phyloP scores from a whole-genome alignment of 495 filamentous ascomycete species.

The Xylaria castorea region DNA sequence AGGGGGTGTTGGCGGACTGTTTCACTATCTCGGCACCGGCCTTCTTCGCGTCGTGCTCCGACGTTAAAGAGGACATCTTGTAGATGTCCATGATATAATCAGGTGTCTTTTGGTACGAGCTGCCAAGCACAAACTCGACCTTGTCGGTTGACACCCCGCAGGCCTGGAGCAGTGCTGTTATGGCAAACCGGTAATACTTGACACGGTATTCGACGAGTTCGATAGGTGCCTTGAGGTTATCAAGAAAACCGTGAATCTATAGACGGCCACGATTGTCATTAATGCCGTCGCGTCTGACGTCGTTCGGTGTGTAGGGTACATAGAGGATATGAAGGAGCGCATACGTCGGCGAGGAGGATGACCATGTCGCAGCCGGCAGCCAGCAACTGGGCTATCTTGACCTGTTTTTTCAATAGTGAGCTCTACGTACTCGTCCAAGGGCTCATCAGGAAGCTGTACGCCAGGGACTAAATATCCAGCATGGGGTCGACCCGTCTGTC shows the following conservation, averaged over 20 bases:
- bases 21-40: slow-evolving; percentile 94
- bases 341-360: slow-evolving; percentile 80
- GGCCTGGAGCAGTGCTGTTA: slow-evolving; percentile 70
- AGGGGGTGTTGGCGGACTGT: slow-evolving; percentile 74
- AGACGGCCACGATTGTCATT: neutral
- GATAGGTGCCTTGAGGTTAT: slow-evolving; percentile 83
- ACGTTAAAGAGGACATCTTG: slow-evolving; percentile 62
- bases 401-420: slow-evolving; percentile 29
- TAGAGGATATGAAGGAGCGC: neutral
- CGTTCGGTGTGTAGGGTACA: neutral
- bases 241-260: slow-evolving; percentile 70
- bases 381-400: slow-evolving; percentile 91
- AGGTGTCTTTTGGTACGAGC: slow-evolving; percentile 75
- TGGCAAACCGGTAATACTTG: slow-evolving; percentile 72
- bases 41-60: slow-evolving; percentile 77
- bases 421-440: neutral
- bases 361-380: slow-evolving; percentile 81
- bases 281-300: neutral
- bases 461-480: slow-evolving; percentile 84
- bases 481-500: slow-evolving; percentile 75
- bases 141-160: slow-evolving; percentile 78
- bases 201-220: slow-evolving; percentile 83
- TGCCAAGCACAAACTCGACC: slow-evolving; percentile 84
- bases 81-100: slow-evolving; percentile 82
- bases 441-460: slow-evolving; percentile 2